Base-by-base conservation (phyloP, 2,329 filamentous ascomycete species). In the Aurifilum marmelostoma region DNA sequence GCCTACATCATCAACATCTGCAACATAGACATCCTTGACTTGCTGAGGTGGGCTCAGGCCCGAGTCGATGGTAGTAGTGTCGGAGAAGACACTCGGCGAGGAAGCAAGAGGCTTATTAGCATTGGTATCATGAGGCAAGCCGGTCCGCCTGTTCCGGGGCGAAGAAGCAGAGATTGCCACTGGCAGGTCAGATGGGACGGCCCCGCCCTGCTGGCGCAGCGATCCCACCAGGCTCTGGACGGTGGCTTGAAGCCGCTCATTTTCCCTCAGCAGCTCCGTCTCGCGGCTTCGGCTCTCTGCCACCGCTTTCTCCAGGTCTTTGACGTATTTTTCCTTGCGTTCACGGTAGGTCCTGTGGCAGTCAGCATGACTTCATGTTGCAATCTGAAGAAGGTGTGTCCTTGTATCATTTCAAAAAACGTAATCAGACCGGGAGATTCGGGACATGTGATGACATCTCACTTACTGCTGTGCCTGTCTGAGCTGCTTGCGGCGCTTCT, bases 301-400 rank as follows among this genome's bases (percentile, higher is more conserved):
- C 8, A 78, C 60, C 47, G 76, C 76, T 3, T 32, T 66, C 66
- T 78, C 77, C 1, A 78, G 73, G 1, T 71, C 71, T 54, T 74
- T 76, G 8, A 73, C 72, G 67, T 78, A 78, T 29, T 68, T 70
- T 60, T 76, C 74, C 43, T 76, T 78, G 21, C 77, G 76, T 1
- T 76, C 74, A 14, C 76, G 75, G 63, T 78, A 78, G 6, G 73
- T 73, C 52, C 76, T 78, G 56, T 0, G 24, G 11, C 16, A 18
- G 3, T 59, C 27, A 37, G 18, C 12, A 41, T 14, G 37, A 11
- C n/a, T n/a, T n/a, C n/a, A n/a, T n/a, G n/a, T n/a, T n/a, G n/a
- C n/a, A n/a, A n/a, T n/a, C 34, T 34, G 34, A 34, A 34, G 8
- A 34, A 34, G n/a, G n/a, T n/a, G n/a, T n/a, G n/a, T n/a, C n/a